Evolutionary conservation across 148 eudicot species (phyloP), one percentile per base, ranked within the genome.

Genomic region (Heliamphora exappendiculata): DNA sequence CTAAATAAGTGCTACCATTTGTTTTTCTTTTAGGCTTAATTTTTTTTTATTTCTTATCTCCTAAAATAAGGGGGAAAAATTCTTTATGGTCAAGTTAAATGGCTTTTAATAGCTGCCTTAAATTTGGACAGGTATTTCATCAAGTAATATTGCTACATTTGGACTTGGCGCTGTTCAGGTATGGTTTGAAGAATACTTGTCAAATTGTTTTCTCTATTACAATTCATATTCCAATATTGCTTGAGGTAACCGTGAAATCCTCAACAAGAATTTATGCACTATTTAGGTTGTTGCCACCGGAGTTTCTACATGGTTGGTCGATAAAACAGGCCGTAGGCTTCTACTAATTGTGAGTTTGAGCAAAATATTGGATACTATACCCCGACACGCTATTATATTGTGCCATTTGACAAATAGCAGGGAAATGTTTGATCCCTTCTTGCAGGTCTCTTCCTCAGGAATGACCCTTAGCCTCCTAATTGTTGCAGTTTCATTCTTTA

Each of bases 131-230:
- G 99, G 99, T 60, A 81, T 95, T 78, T n/a, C 69, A 34, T 68
- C 96, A 19, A 83, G 91, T 76, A 91, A 91, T 75, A 80, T 79
- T 76, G 96, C 91, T 72, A 89, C 98, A 20, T 83, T 81, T 74
- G 97, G 88, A 53, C 81, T 94, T 71, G 98, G 98, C 65, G 92
- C 93, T 55, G 63, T 88, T 76, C 97, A 92, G 93, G 98, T 92
- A 72, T 24, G 58, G 59, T 31, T 65, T 67, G 58, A 67, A 49
- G 42, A 10, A 53, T 65, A 4, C 5, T n/a, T 75, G 47, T 65
- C 20, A 19, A 50, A 45, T 31, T 5, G 5, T 62, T 63, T 72
- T 10, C 50, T n/a, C 34, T 41, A 44, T 34, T 72, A 66, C 69
- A 13, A 1, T 29, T 34, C 29, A 13, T 67, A 58, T n/a, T 20